Percentiles rank a stretch among this genome's conserved stretches.
Evolutionary conservation across 2,329 filamentous ascomycete species (phyloP).

Genomic region (Hypoxylon sp.): DNA sequence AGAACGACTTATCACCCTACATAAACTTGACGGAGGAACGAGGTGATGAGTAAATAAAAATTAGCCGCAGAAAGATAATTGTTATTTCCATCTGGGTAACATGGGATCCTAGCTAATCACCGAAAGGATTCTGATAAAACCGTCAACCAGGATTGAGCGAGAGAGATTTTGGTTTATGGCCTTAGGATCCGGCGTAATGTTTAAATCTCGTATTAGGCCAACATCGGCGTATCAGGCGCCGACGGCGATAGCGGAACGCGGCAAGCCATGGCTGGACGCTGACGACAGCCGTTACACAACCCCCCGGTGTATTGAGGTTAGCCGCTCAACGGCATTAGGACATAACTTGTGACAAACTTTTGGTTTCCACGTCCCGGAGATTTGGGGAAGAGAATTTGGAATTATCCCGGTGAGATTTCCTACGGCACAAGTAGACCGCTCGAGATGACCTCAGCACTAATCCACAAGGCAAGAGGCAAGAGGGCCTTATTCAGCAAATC

Average conservation of each 20-base stretch:
- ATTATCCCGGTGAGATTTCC: slow-evolving; percentile 9
- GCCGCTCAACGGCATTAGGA: slow-evolving; percentile 5
- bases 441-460: slow-evolving; percentile 18
- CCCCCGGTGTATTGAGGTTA: slow-evolving; percentile 3
- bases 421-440: background rate
- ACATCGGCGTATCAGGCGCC: background rate
- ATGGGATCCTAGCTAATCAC: background rate
- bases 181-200: background rate
- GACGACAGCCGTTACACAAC: background rate
- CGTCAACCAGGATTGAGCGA: background rate
- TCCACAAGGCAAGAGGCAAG: background rate
- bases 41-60: slow-evolving; percentile 2
- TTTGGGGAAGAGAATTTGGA: slow-evolving; percentile 16
- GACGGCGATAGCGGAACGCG: background rate
- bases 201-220: too few species aligned
- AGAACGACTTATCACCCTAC: background rate
- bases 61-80: background rate
- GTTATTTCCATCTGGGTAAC: background rate
- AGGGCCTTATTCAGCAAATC: slow-evolving; percentile 5
- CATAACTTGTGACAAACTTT: slow-evolving; percentile 4
- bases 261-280: background rate
- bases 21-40: background rate
- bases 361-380: background rate
- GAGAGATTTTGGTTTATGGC: background rate
- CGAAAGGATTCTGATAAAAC: slow-evolving; percentile 7